These are phyloP conservation scores for Lentithecium fluviatile DNA, from an alignment of 495 filamentous ascomycete genomes.

Conservation along the genomic window DNA sequence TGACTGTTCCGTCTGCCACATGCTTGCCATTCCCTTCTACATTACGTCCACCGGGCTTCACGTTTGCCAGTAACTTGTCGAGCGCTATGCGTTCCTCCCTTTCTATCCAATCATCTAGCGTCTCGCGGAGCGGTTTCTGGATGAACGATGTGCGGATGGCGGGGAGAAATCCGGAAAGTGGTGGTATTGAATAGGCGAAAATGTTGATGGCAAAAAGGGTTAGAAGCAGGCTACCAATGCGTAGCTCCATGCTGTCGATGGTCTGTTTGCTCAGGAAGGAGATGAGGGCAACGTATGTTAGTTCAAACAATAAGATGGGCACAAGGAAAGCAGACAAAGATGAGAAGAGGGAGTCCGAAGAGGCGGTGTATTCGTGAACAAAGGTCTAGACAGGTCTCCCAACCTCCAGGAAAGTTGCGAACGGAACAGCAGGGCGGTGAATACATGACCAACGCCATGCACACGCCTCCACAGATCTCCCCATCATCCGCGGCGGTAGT, in stretches of 20 bases:
- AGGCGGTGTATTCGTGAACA: neutral
- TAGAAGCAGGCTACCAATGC: slow-evolving; percentile 19
- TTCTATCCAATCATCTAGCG: slow-evolving; percentile 36
- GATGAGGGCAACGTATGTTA: neutral
- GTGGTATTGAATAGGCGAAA: slow-evolving; percentile 24
- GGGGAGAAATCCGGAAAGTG: slow-evolving; percentile 2
- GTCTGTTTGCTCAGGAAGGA: slow-evolving; percentile 1
- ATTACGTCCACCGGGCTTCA: slow-evolving; percentile 38
- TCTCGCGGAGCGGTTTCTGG: slow-evolving; percentile 20
- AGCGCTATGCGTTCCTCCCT: slow-evolving; percentile 36
- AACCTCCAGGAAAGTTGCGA: neutral
- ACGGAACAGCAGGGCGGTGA: neutral
- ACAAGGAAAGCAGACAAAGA: neutral
- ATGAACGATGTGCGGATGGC: slow-evolving; percentile 1
- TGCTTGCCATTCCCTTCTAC: slow-evolving; percentile 3
- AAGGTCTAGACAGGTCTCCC: neutral
- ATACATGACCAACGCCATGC: too few relatives aligned
- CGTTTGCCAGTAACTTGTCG: slow-evolving; percentile 38
- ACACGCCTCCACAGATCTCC: too few relatives aligned
- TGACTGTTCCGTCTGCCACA: slow-evolving; percentile 33
- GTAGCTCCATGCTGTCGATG: slow-evolving; percentile 20
- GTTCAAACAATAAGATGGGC: neutral
- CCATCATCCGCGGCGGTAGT: too few relatives aligned
- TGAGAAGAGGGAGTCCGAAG: too few relatives aligned
- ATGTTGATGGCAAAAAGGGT: slow-evolving; percentile 27